phyloP scores from a whole-genome alignment of 2,329 filamentous ascomycete species.

The Ophiostoma sp. region DNA sequence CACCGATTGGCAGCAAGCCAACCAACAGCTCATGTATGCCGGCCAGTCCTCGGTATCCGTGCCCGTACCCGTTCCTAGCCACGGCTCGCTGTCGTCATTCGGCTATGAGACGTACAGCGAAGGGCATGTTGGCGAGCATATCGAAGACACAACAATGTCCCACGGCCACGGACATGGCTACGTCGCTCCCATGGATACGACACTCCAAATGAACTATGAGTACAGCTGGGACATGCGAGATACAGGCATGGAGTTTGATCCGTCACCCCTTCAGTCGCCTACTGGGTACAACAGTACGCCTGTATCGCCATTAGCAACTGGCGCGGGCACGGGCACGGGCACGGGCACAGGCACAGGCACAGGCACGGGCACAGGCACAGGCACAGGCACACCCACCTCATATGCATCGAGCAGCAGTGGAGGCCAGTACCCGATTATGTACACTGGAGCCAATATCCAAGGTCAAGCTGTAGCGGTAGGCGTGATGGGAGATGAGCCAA shows the following conservation, averaged over 20 bases:
- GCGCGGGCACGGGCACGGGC: neutral
- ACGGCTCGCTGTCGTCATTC: neutral
- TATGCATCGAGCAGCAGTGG: constrained; percentile 20
- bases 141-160: neutral
- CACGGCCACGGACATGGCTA: constrained; percentile 8
- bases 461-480: neutral
- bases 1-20: constrained; percentile 13
- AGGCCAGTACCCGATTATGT: neutral
- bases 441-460: neutral
- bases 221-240: constrained; percentile 16
- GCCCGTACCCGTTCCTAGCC: neutral
- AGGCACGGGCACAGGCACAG: neutral
- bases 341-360: neutral
- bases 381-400: neutral
- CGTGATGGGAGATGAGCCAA: neutral
- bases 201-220: neutral
- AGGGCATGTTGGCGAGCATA: neutral
- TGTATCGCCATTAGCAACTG: neutral
- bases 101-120: constrained; percentile 11
- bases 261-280: neutral
- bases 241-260: neutral
- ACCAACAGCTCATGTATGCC: neutral
- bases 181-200: neutral
- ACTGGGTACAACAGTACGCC: neutral
- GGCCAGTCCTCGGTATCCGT: neutral